phyloP scores from a whole-genome alignment of 192 early-diverging fungal species.

The Pilaira anomala region DNA sequence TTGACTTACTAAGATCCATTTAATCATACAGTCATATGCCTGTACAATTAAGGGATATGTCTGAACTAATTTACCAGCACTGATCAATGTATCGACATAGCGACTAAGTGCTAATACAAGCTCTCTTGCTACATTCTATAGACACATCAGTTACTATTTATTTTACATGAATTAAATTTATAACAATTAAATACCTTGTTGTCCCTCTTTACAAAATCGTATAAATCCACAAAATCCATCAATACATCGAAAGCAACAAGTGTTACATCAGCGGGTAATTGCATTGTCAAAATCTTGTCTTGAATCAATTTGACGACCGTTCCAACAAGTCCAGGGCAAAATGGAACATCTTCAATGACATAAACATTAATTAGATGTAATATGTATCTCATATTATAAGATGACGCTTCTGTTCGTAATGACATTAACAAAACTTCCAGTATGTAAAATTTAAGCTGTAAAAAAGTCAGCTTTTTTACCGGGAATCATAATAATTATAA shows the following conservation, averaged over 20 bases:
- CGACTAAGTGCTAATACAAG: constrained; percentile 66
- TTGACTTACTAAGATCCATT: constrained; percentile 69
- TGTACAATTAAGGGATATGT: constrained; percentile 59
- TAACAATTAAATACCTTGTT: constrained; percentile 51
- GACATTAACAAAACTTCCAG: constrained; percentile 65
- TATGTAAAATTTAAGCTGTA: constrained; percentile 63
- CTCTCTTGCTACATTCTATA: constrained; percentile 62
- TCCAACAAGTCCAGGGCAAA: constrained; percentile 67
- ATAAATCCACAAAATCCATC: constrained; percentile 58
- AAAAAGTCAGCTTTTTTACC: background rate
- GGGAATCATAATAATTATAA: background rate
- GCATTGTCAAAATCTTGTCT: constrained; percentile 67
- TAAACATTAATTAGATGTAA: constrained; percentile 70
- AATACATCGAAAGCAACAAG: constrained; percentile 61
- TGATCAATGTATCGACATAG: constrained; percentile 68
- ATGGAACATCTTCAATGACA: constrained; percentile 70
- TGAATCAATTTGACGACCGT: constrained; percentile 68
- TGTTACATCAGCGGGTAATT: constrained; percentile 57
- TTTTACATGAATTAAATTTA: background rate
- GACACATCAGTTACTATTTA: too few relatives aligned
- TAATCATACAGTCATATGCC: constrained; percentile 73
- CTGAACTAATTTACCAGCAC: constrained; percentile 46
- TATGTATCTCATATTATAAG: constrained; percentile 62
- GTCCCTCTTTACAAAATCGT: constrained; percentile 63
- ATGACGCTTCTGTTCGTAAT: constrained; percentile 58